These are phyloP conservation scores for Phytophthora sansomeana DNA, from an alignment of 352 stramenopile genomes.

Conservation along the genomic window DNA sequence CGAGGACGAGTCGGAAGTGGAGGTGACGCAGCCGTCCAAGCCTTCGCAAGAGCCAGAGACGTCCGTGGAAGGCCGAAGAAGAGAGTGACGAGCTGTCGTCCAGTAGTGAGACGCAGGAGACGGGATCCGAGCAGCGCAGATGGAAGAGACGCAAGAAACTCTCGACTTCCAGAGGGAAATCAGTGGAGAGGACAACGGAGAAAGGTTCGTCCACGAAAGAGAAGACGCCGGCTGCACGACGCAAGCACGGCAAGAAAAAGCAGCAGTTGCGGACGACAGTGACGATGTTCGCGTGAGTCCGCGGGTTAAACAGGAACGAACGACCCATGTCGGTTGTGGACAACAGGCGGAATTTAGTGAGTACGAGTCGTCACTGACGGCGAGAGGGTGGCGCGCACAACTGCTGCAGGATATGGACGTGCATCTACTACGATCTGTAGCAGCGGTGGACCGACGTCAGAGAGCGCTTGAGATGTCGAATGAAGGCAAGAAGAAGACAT, in stretches of 20 bases:
- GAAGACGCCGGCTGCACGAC: constrained; percentile 2
- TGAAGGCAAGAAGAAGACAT: constrained; percentile 15
- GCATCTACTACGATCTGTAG: constrained; percentile 34
- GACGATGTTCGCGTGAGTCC: constrained; percentile 23
- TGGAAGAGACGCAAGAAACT: constrained; percentile 50
- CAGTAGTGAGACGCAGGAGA: not conserved
- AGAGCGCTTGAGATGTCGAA: constrained; percentile 12
- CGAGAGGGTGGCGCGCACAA: constrained; percentile 39
- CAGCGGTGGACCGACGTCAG: constrained; percentile 30
- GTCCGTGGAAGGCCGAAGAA: not conserved
- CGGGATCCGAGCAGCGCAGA: constrained; percentile 23
- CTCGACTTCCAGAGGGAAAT: constrained; percentile 30
- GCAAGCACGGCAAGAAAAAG: constrained; percentile 16
- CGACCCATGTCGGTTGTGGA: constrained; percentile 8
- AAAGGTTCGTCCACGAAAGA: not conserved
- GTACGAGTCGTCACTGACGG: constrained; percentile 35
- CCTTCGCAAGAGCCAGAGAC: not conserved
- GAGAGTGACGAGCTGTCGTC: constrained; percentile 11
- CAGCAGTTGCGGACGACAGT: constrained; percentile 2
- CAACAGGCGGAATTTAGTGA: constrained; percentile 34
- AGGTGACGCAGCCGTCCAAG: constrained; percentile 19
- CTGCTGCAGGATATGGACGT: constrained; percentile 42
- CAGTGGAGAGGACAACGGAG: not conserved
- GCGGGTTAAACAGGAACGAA: constrained; percentile 24
- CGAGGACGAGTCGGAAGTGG: constrained; percentile 31